Evolutionary conservation across 768 basidiomycete species (phyloP).

Genomic region (Suillus lakei): DNA sequence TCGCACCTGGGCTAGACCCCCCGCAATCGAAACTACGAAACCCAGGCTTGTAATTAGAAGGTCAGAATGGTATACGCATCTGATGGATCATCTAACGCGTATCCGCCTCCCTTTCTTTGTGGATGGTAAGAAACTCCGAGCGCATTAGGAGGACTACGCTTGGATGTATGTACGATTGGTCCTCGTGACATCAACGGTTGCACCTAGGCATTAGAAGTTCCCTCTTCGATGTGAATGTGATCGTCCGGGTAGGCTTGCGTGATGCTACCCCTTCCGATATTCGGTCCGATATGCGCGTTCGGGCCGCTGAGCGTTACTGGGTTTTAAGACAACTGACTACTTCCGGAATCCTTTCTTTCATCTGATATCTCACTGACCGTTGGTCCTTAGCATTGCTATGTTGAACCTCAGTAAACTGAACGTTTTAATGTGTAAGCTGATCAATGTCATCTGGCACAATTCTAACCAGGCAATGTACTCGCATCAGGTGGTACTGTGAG

Average conservation of each 20-base stretch:
- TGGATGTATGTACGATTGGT: neutral
- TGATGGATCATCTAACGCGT: neutral
- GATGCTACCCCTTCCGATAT: neutral
- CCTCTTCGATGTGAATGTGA: slow-evolving; percentile 12
- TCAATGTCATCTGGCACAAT: neutral
- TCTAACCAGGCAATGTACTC: slow-evolving; percentile 12
- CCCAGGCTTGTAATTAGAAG: neutral
- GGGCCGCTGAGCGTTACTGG: slow-evolving; percentile 7
- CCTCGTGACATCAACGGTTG: slow-evolving; percentile 33
- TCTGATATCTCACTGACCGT: neutral
- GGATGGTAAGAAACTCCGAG: neutral
- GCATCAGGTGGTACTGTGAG: slow-evolving; percentile 51
- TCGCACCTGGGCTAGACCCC: neutral
- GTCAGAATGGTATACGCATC: neutral
- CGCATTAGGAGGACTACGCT: neutral
- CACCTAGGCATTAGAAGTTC: slow-evolving; percentile 14
- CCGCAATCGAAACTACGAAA: neutral
- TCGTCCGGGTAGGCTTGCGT: neutral
- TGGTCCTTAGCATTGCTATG: slow-evolving; percentile 36
- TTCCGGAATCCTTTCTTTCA: neutral
- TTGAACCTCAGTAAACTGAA: slow-evolving; percentile 58
- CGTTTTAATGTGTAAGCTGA: slow-evolving; percentile 74
- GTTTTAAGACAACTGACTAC: slow-evolving; percentile 6
- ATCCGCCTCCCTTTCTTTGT: neutral
- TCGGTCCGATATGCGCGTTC: slow-evolving; percentile 11